phyloP scores from a whole-genome alignment of 768 basidiomycete genomes.

The Boletellus sp. region DNA sequence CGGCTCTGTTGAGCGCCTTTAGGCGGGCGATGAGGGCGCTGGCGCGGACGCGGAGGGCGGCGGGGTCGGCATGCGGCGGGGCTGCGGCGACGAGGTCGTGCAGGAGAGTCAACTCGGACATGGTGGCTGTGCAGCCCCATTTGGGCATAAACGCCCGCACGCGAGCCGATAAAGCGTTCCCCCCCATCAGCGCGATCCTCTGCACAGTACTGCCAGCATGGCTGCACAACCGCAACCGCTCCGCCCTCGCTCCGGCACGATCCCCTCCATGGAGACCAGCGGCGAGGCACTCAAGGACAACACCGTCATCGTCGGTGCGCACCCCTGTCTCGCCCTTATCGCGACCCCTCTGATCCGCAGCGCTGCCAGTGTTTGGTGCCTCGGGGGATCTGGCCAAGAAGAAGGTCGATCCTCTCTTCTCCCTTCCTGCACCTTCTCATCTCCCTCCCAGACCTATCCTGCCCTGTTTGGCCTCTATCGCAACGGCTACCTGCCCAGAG shows the following conservation, averaged over 20 bases:
- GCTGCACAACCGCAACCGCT: conserved; percentile 38
- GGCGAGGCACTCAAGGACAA: conserved; percentile 78
- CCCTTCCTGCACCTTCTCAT: conserved; percentile 33
- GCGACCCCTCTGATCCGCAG: conserved; percentile 8
- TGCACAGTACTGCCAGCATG: conserved; percentile 9
- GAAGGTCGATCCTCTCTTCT: conserved; percentile 56
- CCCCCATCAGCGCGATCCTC: not conserved
- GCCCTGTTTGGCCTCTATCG: conserved; percentile 89
- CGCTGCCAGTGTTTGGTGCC: conserved; percentile 76
- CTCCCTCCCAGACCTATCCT: conserved; percentile 73
- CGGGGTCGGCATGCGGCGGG: conserved; percentile 41
- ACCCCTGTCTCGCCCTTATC: conserved; percentile 16
- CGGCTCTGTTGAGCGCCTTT: conserved; percentile 72
- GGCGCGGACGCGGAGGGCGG: conserved; percentile 57
- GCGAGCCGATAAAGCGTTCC: conserved; percentile 17
- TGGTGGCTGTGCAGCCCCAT: conserved; percentile 1
- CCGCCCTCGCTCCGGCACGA: conserved; percentile 71
- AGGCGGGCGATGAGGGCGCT: conserved; percentile 76
- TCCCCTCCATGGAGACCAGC: conserved; percentile 82
- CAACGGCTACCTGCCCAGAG: conserved; percentile 75
- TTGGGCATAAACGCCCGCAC: conserved; percentile 17
- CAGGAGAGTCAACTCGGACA: conserved; percentile 45
- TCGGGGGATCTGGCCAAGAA: conserved; percentile 99
- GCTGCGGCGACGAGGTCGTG: conserved; percentile 57
- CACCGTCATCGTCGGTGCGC: conserved; percentile 81